phyloP scores from a whole-genome alignment of 1,284 basidiomycete genomes.

The Wolfiporia cocos region DNA sequence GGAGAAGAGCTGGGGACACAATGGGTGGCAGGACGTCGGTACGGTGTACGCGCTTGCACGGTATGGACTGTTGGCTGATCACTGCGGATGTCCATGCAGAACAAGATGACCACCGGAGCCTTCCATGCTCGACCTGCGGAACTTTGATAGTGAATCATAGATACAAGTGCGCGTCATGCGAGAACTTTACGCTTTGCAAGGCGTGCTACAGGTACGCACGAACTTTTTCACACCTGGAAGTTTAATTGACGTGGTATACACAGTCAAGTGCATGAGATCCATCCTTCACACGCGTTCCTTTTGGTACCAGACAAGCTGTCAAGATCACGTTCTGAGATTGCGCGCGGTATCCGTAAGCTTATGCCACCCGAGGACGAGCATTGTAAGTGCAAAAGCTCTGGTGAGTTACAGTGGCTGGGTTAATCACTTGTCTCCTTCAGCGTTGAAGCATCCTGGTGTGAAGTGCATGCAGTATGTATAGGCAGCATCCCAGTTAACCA shows the following conservation, averaged over 20 bases:
- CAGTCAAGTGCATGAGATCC: constrained; percentile 82
- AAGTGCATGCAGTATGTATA: constrained; percentile 71
- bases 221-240: neutral
- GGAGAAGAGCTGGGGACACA: constrained; percentile 78
- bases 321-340: constrained; percentile 36
- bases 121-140: constrained; percentile 75
- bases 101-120: constrained; percentile 58
- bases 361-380: constrained; percentile 43
- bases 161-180: constrained; percentile 82
- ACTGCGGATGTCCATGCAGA: no score
- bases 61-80: no score
- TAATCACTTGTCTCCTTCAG: constrained; percentile 27
- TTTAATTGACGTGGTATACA: neutral
- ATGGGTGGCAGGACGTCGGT: constrained; percentile 86
- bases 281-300: constrained; percentile 83
- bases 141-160: constrained; percentile 54
- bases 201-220: constrained; percentile 68
- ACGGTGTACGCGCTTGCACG: constrained; percentile 20
- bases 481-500: neutral
- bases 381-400: constrained; percentile 54
- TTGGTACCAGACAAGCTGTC: constrained; percentile 60
- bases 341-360: constrained; percentile 23
- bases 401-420: no score
- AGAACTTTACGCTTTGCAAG: constrained; percentile 74
- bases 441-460: constrained; percentile 66